phyloP scores from a whole-genome alignment of 2,329 filamentous ascomycete species.

The Colletotrichum spinosum region DNA sequence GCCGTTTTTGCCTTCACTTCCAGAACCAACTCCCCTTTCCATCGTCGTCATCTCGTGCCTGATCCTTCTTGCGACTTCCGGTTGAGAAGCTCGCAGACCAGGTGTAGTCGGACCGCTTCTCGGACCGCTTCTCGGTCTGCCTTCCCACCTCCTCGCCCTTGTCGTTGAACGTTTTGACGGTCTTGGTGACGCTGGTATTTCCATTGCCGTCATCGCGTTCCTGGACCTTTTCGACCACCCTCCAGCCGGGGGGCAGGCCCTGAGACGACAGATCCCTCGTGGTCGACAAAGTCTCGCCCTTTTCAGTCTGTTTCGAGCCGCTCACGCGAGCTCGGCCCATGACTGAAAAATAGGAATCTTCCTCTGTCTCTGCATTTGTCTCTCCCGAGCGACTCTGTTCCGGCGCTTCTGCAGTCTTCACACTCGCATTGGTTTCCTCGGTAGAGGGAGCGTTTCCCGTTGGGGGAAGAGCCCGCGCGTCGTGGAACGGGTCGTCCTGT shows the following conservation, averaged over 20 bases:
- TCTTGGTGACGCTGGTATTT: conserved; percentile 33
- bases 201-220: conserved; percentile 36
- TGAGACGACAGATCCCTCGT: conserved; percentile 24
- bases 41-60: conserved; percentile 12
- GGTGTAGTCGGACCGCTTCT: conserved; percentile 32
- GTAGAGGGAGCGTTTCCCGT: not conserved
- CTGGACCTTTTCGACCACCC: conserved; percentile 31
- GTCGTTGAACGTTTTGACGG: conserved; percentile 35
- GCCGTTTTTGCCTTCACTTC: conserved; percentile 30
- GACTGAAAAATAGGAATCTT: conserved; percentile 32
- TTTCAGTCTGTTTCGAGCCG: conserved; percentile 19
- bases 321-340: conserved; percentile 28
- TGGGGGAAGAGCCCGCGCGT: conserved; percentile 1
- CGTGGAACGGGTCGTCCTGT: conserved; percentile 34
- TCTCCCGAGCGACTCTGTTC: not conserved
- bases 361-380: conserved; percentile 27
- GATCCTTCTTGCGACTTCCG: conserved; percentile 14
- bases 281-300: conserved; percentile 8
- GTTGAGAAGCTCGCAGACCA: conserved; percentile 34
- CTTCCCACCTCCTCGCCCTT: conserved; percentile 35
- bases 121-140: conserved; percentile 33
- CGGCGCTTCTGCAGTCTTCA: not conserved
- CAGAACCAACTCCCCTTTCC: conserved; percentile 36
- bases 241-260: conserved; percentile 31
- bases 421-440: not conserved